These are phyloP conservation scores for Asterophora lycoperdoides DNA, from an alignment of 768 basidiomycete genomes.

Conservation along the genomic window DNA sequence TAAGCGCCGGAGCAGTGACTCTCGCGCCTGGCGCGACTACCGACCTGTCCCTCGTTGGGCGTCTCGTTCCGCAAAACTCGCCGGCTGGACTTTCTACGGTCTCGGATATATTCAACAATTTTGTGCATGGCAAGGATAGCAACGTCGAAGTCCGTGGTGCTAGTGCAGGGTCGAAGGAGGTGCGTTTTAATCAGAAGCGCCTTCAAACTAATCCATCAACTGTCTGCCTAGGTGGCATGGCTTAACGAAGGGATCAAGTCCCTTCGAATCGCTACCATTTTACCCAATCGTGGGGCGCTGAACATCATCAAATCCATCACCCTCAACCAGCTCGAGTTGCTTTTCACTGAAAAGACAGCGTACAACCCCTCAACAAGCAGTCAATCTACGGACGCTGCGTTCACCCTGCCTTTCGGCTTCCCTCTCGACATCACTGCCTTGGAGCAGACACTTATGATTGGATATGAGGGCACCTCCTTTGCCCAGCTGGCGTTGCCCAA, in stretches of 20 bases:
- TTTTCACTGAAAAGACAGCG: constrained; percentile 54
- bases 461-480: constrained; percentile 48
- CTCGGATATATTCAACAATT: constrained; percentile 66
- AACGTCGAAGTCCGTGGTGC: constrained; percentile 55
- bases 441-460: constrained; percentile 54
- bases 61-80: constrained; percentile 58
- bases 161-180: constrained; percentile 53
- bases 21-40: constrained; percentile 53
- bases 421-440: constrained; percentile 62
- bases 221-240: constrained; percentile 53
- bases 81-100: constrained; percentile 51
- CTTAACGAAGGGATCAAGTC: constrained; percentile 66
- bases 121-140: constrained; percentile 63
- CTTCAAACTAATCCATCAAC: background rate
- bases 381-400: constrained; percentile 55
- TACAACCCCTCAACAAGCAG: constrained; percentile 58
- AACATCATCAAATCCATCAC: constrained; percentile 61
- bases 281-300: constrained; percentile 60
- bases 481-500: constrained; percentile 59
- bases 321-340: constrained; percentile 53
- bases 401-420: constrained; percentile 66
- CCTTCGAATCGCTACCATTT: constrained; percentile 51
- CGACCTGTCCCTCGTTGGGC: constrained; percentile 51
- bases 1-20: constrained; percentile 44
- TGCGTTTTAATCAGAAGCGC: constrained; percentile 25